A percentile compares a stretch with the other conserved stretches of the same genome.
These are phyloP conservation scores for Russula brevipes DNA, from an alignment of 768 basidiomycete species.

Conservation along the genomic window DNA sequence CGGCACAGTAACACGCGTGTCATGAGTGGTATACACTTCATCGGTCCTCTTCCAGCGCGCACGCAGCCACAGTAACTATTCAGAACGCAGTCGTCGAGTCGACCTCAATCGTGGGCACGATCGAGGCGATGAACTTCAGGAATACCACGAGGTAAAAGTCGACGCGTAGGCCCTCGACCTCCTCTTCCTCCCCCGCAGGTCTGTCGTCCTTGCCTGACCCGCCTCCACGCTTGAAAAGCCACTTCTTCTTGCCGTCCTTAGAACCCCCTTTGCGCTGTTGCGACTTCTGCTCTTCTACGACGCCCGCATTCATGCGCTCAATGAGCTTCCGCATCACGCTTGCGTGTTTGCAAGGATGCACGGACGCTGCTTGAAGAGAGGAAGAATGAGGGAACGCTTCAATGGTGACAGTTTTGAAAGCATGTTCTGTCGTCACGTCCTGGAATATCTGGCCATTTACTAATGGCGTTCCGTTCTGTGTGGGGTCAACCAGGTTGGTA, in stretches of 20 bases:
- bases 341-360: conserved; percentile 98
- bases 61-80: conserved; percentile 9
- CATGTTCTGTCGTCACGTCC: conserved; percentile 95
- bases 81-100: conserved; percentile 70
- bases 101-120: conserved; percentile 98
- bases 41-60: conserved; percentile 4
- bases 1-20: conserved; percentile 15
- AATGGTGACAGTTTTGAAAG: conserved; percentile 97
- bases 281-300: conserved; percentile 76
- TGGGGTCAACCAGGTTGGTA: background rate
- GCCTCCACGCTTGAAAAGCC: conserved; percentile 71
- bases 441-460: conserved; percentile 91
- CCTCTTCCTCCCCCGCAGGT: conserved; percentile 51
- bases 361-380: conserved; percentile 81
- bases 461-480: conserved; percentile 80
- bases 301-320: conserved; percentile 92
- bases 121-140: conserved; percentile 98
- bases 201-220: conserved; percentile 52
- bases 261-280: conserved; percentile 48
- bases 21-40: conserved; percentile 17
- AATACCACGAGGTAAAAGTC: conserved; percentile 98
- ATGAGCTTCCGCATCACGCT: conserved; percentile 99
- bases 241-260: conserved; percentile 64
- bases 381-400: conserved; percentile 95
- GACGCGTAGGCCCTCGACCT: conserved; percentile 87